Conservation (phyloP, 2,329 filamentous ascomycete species). For the Chaetomium sp. region DNA sequence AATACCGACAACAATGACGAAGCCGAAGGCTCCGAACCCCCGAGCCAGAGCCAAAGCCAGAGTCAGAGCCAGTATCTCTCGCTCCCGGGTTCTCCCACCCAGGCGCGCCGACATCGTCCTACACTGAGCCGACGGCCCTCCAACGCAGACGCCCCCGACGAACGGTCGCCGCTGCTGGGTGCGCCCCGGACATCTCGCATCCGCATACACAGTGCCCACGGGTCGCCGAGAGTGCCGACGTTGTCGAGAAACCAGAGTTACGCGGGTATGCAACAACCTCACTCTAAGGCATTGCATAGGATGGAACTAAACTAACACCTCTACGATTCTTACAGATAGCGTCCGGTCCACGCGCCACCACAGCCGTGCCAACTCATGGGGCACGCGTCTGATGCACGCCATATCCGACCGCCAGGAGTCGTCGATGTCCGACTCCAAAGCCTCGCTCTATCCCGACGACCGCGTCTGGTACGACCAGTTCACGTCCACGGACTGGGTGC, state of each 20-base stretch:
- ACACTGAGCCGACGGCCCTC: conserved; percentile 19
- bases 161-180: conserved; percentile 27
- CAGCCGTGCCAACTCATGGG: conserved; percentile 52
- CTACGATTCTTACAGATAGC: conserved; percentile 29
- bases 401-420: conserved; percentile 51
- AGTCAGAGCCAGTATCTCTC: conserved; percentile 18
- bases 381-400: conserved; percentile 55
- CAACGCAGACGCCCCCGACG: conserved; percentile 25
- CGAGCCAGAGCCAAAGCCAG: not conserved
- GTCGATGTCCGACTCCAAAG: conserved; percentile 56
- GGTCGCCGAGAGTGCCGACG: conserved; percentile 21
- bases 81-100: conserved; percentile 28
- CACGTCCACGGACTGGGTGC: conserved; percentile 95
- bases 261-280: conserved; percentile 17
- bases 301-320: conserved; percentile 6
- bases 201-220: conserved; percentile 23
- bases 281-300: not conserved
- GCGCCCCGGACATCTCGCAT: conserved; percentile 21
- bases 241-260: conserved; percentile 29
- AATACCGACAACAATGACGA: not conserved
- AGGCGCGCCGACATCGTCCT: conserved; percentile 22
- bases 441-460: conserved; percentile 67
- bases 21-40: conserved; percentile 4
- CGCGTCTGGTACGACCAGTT: conserved; percentile 99
- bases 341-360: conserved; percentile 41